A percentile compares a stretch with the other conserved stretches of the same genome.
Evolutionary conservation across 2,329 filamentous ascomycete genomes (phyloP).

Genomic region (Exophiala bonariae): DNA sequence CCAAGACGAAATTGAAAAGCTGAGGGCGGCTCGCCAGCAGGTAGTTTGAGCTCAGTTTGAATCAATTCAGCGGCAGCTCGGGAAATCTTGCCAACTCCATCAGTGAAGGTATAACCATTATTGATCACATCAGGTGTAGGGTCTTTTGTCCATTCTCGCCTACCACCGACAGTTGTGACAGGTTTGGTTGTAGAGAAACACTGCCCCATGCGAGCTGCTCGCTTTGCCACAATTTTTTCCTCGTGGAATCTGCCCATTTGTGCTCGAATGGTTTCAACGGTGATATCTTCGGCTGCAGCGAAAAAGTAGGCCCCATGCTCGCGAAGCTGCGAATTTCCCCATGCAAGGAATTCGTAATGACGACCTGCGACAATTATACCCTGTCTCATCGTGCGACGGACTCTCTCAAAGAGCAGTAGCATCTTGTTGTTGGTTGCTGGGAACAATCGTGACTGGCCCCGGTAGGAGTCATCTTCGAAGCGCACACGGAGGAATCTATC

Average conservation of each 20-base stretch:
- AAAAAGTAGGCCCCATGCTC: constrained; percentile 95
- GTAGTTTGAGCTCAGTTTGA: constrained; percentile 66
- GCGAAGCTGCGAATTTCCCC: constrained; percentile 91
- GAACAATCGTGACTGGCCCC: constrained; percentile 58
- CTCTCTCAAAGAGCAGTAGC: constrained; percentile 71
- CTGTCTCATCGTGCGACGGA: constrained; percentile 69
- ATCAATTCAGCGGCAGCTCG: constrained; percentile 72
- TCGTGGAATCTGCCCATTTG: constrained; percentile 86
- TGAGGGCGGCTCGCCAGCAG: constrained; percentile 64
- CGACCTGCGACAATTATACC: constrained; percentile 82
- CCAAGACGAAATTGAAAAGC: constrained; percentile 90
- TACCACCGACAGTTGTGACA: constrained; percentile 35
- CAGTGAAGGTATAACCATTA: constrained; percentile 74
- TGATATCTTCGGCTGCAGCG: constrained; percentile 60
- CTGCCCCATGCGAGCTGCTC: constrained; percentile 84
- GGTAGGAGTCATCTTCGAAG: constrained; percentile 76
- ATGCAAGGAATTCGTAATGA: constrained; percentile 85
- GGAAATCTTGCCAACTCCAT: constrained; percentile 94
- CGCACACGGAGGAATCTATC: constrained; percentile 87
- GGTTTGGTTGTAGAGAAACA: constrained; percentile 85
- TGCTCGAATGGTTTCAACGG: constrained; percentile 72
- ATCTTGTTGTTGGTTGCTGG: constrained; percentile 57
- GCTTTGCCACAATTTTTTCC: constrained; percentile 83
- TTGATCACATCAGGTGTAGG: constrained; percentile 69
- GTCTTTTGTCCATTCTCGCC: constrained; percentile 41